Base-by-base conservation (phyloP, 345 rosid species). In the Gossypium stocksii region DNA sequence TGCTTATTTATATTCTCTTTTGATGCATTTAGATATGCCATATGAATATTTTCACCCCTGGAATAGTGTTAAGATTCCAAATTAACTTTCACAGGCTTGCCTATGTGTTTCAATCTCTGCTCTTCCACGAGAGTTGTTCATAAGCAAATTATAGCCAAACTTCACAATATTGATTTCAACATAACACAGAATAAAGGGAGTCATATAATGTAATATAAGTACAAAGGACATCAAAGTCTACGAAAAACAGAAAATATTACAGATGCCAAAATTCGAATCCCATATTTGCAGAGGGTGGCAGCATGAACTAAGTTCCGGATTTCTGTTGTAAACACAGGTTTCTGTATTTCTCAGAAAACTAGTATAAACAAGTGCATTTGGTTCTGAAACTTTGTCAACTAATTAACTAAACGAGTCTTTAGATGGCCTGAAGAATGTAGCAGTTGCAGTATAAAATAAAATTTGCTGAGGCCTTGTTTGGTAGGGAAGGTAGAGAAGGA, bases 341-440 rank as follows among this genome's bases (percentile, higher is more conserved):
- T 46, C 29, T 44, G n/a, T 22, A 45, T 14, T 48, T 48, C 38
- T 67, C 57, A 48, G 57, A 48, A 23, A 23, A 23, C 43, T 66
- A 22, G 65, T 20, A 61, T 57, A 13, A 20, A 57, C 14, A 57
- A 22, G 60, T 65, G 38, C 58, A 49, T 15, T 19, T 77, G 70
- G 73, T 67, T 72, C 66, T 60, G 63, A 63, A 72, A 38, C 20
- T 51, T 38, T 51, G 56, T 54, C 6, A 25, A 48, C 72, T 48
- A 19, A 23, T 17, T 48, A 15, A 34, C 46, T 62, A 53, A 68
- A 52, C 20, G 2, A 14, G 15, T 58, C 29, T 14, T 58, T 58
- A 5, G 43, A 27, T 62, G 66, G 22, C 20, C 2, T 62, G 45
- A 34, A 62, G 19, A 66, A 66, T 34, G 73, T 19, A 62, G 52